Base-by-base conservation (phyloP, 768 basidiomycete genomes). In the Gloeopeniophorella convolvens region DNA sequence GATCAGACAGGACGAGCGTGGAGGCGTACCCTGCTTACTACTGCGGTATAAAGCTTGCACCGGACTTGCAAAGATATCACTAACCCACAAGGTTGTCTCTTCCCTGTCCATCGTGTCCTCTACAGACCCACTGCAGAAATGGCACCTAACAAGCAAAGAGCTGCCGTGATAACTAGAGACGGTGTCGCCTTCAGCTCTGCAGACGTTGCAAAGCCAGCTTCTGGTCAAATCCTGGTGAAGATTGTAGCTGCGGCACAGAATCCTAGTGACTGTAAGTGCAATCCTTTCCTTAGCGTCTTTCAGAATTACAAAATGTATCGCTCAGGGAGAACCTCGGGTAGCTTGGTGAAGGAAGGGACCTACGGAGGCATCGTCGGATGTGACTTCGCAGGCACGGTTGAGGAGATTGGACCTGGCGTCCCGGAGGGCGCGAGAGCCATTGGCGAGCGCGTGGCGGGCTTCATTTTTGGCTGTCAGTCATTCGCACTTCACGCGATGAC, bases 371-470 rank as follows among this genome's bases (percentile, higher is more conserved):
- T 54, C 9, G 12, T 50, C 11, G 56, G 58, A 5, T 31, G 37
- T 15, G 58, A 59, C 49, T 57, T 47, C 31, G 42, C 56, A 8
- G 56, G 58, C 13, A 41, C 37, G 1, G 56, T 59, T 12, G 52
- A 48, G 28, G 51, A 49, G 37, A 36, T 59, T 23, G 56, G 58
- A 6, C 35, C 51, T 3, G 51, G 45, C 26, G 52, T 58, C 31
- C 53, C 48, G 1, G 39, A 30, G 5, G 48, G 56, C 7, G 41
- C 44, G 30, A 41, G 59, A 33, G 32, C 32, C 11, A 21, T 59
- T 12, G 59, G 57, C 20, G 53, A 60, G 50, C 53, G 47, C 3
- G 46, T 60, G 24, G 57, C 48, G 1, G 54, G 52, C 4, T 18
- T 50, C 40, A 23, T 52, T 18, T 1, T 11, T 7, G 46, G 43